Evolutionary conservation across 2,329 filamentous ascomycete species (phyloP), one percentile per base, ranked within the genome.

Genomic region (Ceratocystis destructans): DNA sequence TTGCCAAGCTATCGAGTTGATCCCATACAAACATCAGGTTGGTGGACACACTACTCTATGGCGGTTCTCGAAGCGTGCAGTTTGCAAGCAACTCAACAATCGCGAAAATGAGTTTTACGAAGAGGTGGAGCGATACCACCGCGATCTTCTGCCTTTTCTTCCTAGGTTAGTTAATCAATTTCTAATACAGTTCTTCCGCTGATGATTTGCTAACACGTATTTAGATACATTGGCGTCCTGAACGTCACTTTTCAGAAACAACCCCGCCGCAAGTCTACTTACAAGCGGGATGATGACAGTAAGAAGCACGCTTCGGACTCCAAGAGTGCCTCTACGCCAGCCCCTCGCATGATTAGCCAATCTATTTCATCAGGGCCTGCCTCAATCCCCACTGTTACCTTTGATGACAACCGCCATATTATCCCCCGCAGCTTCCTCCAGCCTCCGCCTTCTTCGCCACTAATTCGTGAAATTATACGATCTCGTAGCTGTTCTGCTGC

Each of bases 31-130:
- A 70, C 94, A 99, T 76, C 94, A 99, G 76, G 94, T 99, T 66
- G 94, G 94, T 67, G 94, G 94, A 0, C 94, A 99, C 75, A 96
- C 91, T 5, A 96, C 93, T 0, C 83, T 99, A 45, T 99, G 96
- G 83, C 87, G 93, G 53, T 97, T 99, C 74, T 97, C 94, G 20
- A 87, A 90, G 70, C 85, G 92, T 71, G 94, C 94, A 66, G 92
- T 99, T 10, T 99, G 94, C 80, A 99, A 99, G 77, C 91, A 96
- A 77, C 83, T 99, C 73, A 99, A 96, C 75, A 99, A 96, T 74
- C 84, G 93, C 72, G 94, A 99, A 74, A 99, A 99, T 76, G 90
- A 96, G 76, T 99, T 99, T 74, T 99, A 99, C 75, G 94, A 99
- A 76, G 94, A 87, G 65, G 90, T 97, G 72, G 94, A 99, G 78